Evolutionary conservation across 1,284 basidiomycete species (phyloP), one percentile per base, ranked within the genome.

Genomic region (Moesziomyces sp.): DNA sequence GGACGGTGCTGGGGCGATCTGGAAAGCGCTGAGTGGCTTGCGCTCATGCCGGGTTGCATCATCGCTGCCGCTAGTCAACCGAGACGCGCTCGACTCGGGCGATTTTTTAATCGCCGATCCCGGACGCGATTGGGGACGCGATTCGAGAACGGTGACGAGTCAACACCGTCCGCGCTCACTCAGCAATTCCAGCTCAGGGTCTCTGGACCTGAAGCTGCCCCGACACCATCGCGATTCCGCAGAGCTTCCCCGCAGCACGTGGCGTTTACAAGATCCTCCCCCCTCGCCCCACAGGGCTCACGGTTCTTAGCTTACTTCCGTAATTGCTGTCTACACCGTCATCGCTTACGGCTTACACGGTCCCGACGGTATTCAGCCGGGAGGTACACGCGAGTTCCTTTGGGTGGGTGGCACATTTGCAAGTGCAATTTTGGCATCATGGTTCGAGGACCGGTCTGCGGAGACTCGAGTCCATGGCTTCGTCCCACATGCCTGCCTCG

Each of bases 401-500:
- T 38, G 30, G 10, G 28, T 28, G 19, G 14, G 26, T 23, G 23
- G 40, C 21, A 53, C 48, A 40, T 40, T 46, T 54, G 30, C 5
- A 2, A 28, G 51, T 18, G 19, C 26, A 30, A n/a, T 23, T 54
- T 30, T 14, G 9, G 16, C 21, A n/a, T 60, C 58, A 73, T 26
- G 64, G 60, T 40, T 64, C 64, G 13, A 67, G 56, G 24, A 73
- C 59, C 4, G 45, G 26, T 42, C 47, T 55, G 48, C 64, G 63
- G 3, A 67, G 38, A 9, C 46, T 10, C n/a, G 52, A 23, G 18
- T 64, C 38, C 9, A 93, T 87, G 9, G 90, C 91, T 86, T 91
- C 91, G 81, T 95, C 92, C 94, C 94, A 97, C 84, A 97, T 97
- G 3, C 88, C 89, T 68, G 89, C 91, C 85, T 97, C 94, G 42